Conservation (phyloP, 2,329 filamentous ascomycete genomes). For the Apiospora sp. region DNA sequence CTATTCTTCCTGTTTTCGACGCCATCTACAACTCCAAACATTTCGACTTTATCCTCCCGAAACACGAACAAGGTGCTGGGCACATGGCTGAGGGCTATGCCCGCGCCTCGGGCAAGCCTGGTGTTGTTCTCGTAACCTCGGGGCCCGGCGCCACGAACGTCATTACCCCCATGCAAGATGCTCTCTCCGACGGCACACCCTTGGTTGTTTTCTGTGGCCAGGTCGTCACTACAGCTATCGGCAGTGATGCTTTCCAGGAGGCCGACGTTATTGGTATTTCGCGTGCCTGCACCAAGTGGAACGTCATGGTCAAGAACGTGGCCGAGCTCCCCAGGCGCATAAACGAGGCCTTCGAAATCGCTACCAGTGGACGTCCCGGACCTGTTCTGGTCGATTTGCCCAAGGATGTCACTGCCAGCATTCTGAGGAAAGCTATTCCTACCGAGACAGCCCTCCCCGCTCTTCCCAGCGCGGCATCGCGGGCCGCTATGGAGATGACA, state of each 20-base stretch:
- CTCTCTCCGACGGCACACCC: slow-evolving; percentile 92
- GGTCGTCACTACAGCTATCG: slow-evolving; percentile 88
- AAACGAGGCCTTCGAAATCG: slow-evolving; percentile 98
- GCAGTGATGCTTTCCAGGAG: slow-evolving; percentile 96
- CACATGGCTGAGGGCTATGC: slow-evolving; percentile 99
- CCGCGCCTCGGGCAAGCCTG: slow-evolving; percentile 89
- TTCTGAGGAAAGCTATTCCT: slow-evolving; percentile 85
- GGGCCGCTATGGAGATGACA: slow-evolving; percentile 78
- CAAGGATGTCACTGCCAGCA: slow-evolving; percentile 92
- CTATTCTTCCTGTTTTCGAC: slow-evolving; percentile 97
- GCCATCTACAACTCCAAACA: slow-evolving; percentile 98
- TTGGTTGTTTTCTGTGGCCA: slow-evolving; percentile 97
- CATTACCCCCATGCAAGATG: slow-evolving; percentile 95
- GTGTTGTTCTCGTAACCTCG: slow-evolving; percentile 95
- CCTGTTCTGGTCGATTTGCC: slow-evolving; percentile 95
- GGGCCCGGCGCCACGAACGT: slow-evolving; percentile 97
- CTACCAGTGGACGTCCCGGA: slow-evolving; percentile 90
- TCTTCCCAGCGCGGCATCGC: slow-evolving; percentile 85
- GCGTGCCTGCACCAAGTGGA: slow-evolving; percentile 97
- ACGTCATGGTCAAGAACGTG: slow-evolving; percentile 96
- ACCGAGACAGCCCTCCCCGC: slow-evolving; percentile 75
- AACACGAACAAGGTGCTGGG: slow-evolving; percentile 96
- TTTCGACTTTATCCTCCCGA: slow-evolving; percentile 94
- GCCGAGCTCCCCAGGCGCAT: slow-evolving; percentile 92
- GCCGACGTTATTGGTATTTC: slow-evolving; percentile 95